Percentiles rank a stretch among this genome's conserved stretches.
These are phyloP conservation scores for Exophiala bonariae DNA, from an alignment of 2,329 filamentous ascomycete genomes.

Conservation along the genomic window DNA sequence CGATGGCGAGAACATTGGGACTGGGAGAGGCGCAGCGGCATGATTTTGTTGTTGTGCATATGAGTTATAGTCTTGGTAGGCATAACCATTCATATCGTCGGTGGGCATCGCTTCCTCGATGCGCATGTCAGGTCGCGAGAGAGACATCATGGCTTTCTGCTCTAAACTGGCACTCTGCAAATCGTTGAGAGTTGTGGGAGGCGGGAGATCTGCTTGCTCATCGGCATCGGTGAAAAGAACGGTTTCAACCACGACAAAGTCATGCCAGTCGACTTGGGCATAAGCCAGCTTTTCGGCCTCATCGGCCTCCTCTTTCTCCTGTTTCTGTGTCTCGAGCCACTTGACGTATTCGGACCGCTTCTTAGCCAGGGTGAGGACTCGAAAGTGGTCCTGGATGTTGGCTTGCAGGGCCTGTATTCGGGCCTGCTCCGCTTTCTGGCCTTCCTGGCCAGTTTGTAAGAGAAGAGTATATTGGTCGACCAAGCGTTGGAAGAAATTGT, in stretches of 20 bases:
- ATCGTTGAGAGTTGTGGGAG: slow-evolving; percentile 85
- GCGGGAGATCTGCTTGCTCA: slow-evolving; percentile 80
- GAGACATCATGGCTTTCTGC: slow-evolving; percentile 87
- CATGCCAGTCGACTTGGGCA: slow-evolving; percentile 94
- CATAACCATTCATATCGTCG: slow-evolving; percentile 59
- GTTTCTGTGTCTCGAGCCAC: slow-evolving; percentile 79
- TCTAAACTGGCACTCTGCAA: slow-evolving; percentile 92
- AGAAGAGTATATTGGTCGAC: slow-evolving; percentile 92
- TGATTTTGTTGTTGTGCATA: slow-evolving; percentile 41
- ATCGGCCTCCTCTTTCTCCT: slow-evolving; percentile 83
- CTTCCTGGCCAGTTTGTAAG: slow-evolving; percentile 67
- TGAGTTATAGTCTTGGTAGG: slow-evolving; percentile 45
- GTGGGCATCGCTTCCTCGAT: slow-evolving; percentile 95
- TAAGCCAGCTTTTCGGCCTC: slow-evolving; percentile 77
- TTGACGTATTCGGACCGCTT: slow-evolving; percentile 85
- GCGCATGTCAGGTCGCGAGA: slow-evolving; percentile 71
- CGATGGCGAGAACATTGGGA: slow-evolving; percentile 31
- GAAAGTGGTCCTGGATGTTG: slow-evolving; percentile 77
- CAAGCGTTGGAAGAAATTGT: slow-evolving; percentile 90
- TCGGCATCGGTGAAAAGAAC: slow-evolving; percentile 89
- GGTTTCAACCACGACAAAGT: slow-evolving; percentile 94
- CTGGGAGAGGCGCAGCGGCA: slow-evolving; percentile 33
- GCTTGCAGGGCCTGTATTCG: slow-evolving; percentile 70
- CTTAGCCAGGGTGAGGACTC: slow-evolving; percentile 76
- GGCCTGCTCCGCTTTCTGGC: slow-evolving; percentile 69